Evolutionary conservation across 2,329 filamentous ascomycete genomes (phyloP).

Genomic region (Microdochium nivale): DNA sequence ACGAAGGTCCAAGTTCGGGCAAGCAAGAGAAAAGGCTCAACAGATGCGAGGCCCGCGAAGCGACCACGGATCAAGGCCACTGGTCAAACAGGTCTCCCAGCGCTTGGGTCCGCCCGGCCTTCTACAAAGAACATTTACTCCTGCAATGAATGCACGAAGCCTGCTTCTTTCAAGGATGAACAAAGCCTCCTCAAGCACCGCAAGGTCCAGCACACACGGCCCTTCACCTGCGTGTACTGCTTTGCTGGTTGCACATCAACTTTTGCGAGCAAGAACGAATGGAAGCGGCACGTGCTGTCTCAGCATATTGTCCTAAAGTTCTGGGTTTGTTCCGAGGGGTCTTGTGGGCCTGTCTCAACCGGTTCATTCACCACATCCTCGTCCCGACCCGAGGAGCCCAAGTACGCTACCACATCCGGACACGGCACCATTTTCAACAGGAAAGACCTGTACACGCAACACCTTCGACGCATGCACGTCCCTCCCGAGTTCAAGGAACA

Average conservation of each 20-base stretch:
- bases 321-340: slow-evolving; percentile 66
- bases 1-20: too few relatives aligned
- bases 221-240: slow-evolving; percentile 70
- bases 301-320: slow-evolving; percentile 70
- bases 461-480: slow-evolving; percentile 78
- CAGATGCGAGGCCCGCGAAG: not conserved
- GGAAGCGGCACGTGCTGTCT: slow-evolving; percentile 80
- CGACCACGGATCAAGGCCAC: not conserved
- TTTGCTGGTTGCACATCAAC: slow-evolving; percentile 65
- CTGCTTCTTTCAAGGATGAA: slow-evolving; percentile 33
- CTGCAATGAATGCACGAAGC: slow-evolving; percentile 27
- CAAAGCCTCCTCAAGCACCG: slow-evolving; percentile 37
- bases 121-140: slow-evolving; percentile 3
- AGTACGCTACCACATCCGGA: slow-evolving; percentile 13
- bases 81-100: not conserved
- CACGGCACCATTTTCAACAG: slow-evolving; percentile 72
- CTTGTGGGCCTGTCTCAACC: slow-evolving; percentile 30
- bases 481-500: slow-evolving; percentile 33
- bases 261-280: slow-evolving; percentile 84
- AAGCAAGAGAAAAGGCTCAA: too few relatives aligned
- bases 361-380: slow-evolving; percentile 9
- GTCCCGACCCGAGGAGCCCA: slow-evolving; percentile 9
- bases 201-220: slow-evolving; percentile 45
- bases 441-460: slow-evolving; percentile 86
- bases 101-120: not conserved